Base-by-base conservation (phyloP, 2,329 filamentous ascomycete genomes). In the Diplodia corticola region DNA sequence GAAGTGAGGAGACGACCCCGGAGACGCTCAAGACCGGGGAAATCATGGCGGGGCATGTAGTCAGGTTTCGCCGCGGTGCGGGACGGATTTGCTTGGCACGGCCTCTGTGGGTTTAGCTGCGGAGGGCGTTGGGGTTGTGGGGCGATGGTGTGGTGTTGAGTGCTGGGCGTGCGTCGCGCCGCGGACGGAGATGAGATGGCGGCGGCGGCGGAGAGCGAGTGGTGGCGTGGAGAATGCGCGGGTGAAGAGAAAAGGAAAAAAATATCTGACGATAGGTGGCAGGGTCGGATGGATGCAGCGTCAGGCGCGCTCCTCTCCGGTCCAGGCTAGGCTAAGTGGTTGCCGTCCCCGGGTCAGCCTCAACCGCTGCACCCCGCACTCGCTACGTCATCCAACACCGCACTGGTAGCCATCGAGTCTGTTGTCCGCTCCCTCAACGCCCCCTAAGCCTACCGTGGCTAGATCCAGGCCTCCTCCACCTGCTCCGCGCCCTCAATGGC, bases 331-430 rank as follows among this genome's bases (percentile, higher is more conserved):
- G 40, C 40, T 9, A 44, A 44, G 37, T 44, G 17, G 37, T 44
- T 20, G 40, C n/a, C 40, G 40, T n/a, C 12, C 33, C 40, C 17
- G 4, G n/a, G 48, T 53, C 50, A 53, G 50, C 50, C 50, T 53
- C 50, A 53, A 30, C 30, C 3, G 51, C 26, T 22, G 24, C 40
- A 61, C 57, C 57, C 57, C 57, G 57, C 57, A 61, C 22, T 9
- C n/a, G 5, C 57, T 40, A 61, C 57, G 57, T 61, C 57, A 61
- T 61, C 57, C 24, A 33, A 60, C 55, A 57, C 54, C 54, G 35
- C 33, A 5, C 9, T 37, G 46, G 37, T 37, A 35, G 57, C 57
- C 57, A 61, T 49, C 44, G 35, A 7, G 37, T 12, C 28, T 10
- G 49, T 35, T 61, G 17, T 61, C 57, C 57, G 57, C 57, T 20